Base-by-base conservation (phyloP, 1,284 basidiomycete species). In the Trametes polyzona region DNA sequence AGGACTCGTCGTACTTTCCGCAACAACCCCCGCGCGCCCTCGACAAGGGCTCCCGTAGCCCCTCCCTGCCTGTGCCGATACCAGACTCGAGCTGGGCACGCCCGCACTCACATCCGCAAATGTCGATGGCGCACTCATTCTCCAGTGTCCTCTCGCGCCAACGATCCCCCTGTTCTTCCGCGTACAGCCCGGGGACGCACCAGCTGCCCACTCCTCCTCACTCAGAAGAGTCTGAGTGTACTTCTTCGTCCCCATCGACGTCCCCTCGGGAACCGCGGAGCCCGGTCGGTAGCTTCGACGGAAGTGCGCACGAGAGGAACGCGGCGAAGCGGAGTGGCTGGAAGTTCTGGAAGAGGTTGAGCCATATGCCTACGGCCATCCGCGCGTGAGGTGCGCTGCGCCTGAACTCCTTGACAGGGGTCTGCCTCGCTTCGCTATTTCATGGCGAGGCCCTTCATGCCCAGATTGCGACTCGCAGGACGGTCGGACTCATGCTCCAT, bases 181-280 rank as follows among this genome's bases (percentile, higher is more conserved):
- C 35, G 30, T 30, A 23, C 10, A 16, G 19, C 6, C 23, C 35
- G n/a, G 46, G n/a, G 2, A 8, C 39, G 33, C 4, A 16, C 41
- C 33, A 51, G 33, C 55, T 66, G 9, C 70, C 65, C n/a, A 71
- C 69, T 7, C 68, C 68, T 17, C 67, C 69, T 11, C 65, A 64
- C 32, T 68, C 48, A 7, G 48, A 50, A 21, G 48, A 50, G 47
- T 46, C 46, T n/a, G 36, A 24, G 23, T 41, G 29, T 19, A 47
- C 39, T n/a, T 35, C 46, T 32, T 21, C 46, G 9, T 35, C 30
- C n/a, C 12, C 50, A 17, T 32, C 44, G 19, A 24, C 14, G 10
- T 33, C 44, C 23, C 17, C 9, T 8, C 39, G 39, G 21, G 23
- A 21, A 4, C 32, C 47, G 27, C 30, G 47, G 49, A 41, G 48